Conservation (phyloP, 179 eudicot species). For the Beta lomatogona region DNA sequence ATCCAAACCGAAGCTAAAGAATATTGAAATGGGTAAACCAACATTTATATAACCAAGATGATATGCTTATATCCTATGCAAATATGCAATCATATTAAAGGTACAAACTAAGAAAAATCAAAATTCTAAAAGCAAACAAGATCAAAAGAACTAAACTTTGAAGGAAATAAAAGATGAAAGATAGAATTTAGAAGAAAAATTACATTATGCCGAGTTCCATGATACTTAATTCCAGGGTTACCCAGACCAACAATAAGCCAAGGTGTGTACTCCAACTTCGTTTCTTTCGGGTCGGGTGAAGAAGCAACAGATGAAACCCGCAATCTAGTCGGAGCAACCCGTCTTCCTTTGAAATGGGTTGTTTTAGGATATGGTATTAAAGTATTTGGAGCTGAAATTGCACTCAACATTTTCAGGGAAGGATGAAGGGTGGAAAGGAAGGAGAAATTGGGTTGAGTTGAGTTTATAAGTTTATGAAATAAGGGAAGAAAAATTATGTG, state of each 20-base stretch:
- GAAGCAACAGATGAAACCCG: constrained; percentile 42
- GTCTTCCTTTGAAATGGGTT: constrained; percentile 32
- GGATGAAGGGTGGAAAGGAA: neutral
- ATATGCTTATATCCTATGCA: no score
- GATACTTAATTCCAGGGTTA: constrained; percentile 88
- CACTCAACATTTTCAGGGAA: constrained; percentile 22
- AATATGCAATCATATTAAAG: neutral
- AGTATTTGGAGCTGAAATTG: constrained; percentile 29
- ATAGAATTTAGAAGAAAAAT: neutral
- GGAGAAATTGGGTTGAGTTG: neutral
- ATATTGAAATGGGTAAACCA: no score
- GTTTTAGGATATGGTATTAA: constrained; percentile 32
- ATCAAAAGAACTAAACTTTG: neutral
- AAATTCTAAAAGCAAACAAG: neutral
- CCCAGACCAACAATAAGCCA: constrained; percentile 96
- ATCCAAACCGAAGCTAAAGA: no score
- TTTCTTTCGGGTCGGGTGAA: constrained; percentile 42
- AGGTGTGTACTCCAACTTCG: constrained; percentile 79
- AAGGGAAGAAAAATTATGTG: no score
- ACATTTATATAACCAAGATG: no score
- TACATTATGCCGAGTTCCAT: constrained; percentile 96
- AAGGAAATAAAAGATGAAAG: neutral
- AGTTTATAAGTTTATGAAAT: neutral
- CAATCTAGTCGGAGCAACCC: constrained; percentile 31
- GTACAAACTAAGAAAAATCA: neutral